Percentiles rank a stretch among this genome's conserved stretches.
Conservation (phyloP, 441 rosid species). For the Aleurites moluccanus region DNA sequence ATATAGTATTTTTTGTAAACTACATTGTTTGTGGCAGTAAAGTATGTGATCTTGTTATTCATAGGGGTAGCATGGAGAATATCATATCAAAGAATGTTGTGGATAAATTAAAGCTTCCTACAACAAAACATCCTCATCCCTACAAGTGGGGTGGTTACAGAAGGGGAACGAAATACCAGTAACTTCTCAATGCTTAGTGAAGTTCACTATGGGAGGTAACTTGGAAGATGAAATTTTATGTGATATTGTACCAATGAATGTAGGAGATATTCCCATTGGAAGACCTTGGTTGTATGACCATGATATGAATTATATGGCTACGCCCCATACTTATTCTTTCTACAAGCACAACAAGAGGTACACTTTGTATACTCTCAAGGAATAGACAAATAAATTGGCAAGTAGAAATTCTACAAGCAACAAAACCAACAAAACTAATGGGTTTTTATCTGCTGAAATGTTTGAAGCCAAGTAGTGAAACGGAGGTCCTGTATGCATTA, state of each 20-base stretch:
- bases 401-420: not conserved
- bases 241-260: not conserved
- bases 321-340: not conserved
- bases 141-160: not conserved
- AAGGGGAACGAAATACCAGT: not conserved
- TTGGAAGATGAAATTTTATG: not conserved
- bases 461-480: not conserved
- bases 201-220: not conserved
- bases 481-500: not conserved
- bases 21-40: too few relatives aligned
- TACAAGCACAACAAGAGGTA: not conserved
- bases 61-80: too few relatives aligned
- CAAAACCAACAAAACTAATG: not conserved
- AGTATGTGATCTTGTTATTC: too few relatives aligned
- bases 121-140: too few relatives aligned
- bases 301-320: not conserved
- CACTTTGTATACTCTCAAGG: not conserved
- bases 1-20: too few relatives aligned
- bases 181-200: not conserved
- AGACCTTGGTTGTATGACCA: not conserved
- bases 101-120: too few relatives aligned
- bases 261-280: not conserved
- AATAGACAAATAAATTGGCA: not conserved
- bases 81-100: too few relatives aligned
- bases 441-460: not conserved